These are phyloP conservation scores for Debaryomycetaceae sp. DNA, from an alignment of 1,139 yeast genomes.

Conservation along the genomic window DNA sequence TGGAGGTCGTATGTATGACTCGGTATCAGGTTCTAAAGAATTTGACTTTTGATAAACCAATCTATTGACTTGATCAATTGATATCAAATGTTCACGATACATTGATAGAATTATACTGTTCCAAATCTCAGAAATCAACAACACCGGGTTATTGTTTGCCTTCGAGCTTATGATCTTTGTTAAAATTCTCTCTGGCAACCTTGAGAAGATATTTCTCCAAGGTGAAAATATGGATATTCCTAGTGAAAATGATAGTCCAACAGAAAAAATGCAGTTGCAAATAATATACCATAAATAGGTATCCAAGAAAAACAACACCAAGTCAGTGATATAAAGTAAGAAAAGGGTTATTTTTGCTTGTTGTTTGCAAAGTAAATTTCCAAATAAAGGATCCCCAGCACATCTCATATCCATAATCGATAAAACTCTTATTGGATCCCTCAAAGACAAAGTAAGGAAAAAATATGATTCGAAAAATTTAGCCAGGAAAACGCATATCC, in stretches of 20 bases:
- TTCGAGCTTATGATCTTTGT: constrained; percentile 41
- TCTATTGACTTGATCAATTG: constrained; percentile 48
- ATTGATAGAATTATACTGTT: constrained; percentile 52
- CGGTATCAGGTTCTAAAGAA: constrained; percentile 26
- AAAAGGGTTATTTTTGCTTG: constrained; percentile 40
- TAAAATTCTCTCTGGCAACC: constrained; percentile 49
- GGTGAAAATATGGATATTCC: constrained; percentile 59
- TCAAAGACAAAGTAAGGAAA: constrained; percentile 45
- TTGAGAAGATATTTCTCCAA: constrained; percentile 51
- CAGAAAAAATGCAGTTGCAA: constrained; percentile 51
- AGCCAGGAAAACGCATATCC: constrained; percentile 68
- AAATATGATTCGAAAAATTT: constrained; percentile 73
- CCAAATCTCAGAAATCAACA: constrained; percentile 49
- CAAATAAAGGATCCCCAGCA: constrained; percentile 44
- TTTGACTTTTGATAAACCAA: constrained; percentile 40
- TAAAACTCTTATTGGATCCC: constrained; percentile 49
- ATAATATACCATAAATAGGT: constrained; percentile 56
- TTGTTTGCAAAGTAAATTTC: constrained; percentile 33
- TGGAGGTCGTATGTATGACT: constrained; percentile 46
- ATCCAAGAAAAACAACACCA: constrained; percentile 49
- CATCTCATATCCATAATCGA: constrained; percentile 41
- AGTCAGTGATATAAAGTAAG: constrained; percentile 38
- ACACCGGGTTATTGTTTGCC: constrained; percentile 29
- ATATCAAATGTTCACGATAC: constrained; percentile 54
- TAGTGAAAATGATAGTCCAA: constrained; percentile 44